phyloP scores from a whole-genome alignment of 116 monocot genomes.

The Phalaenopsis hybrid region DNA sequence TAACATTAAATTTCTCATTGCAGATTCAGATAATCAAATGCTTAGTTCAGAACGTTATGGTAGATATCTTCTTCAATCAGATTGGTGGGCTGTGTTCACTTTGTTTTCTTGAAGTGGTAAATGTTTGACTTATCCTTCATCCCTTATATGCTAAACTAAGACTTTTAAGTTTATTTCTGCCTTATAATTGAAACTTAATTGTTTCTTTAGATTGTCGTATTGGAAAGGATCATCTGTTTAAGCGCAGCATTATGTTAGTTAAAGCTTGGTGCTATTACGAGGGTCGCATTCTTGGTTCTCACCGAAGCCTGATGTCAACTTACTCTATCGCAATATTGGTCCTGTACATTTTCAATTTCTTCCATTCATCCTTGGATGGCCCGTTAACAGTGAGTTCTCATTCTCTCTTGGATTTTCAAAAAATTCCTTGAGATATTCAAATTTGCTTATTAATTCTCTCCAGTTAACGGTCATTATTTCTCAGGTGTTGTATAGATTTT shows the following conservation, averaged over 20 bases:
- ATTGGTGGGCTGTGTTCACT: conserved; percentile 49
- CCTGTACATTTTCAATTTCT: conserved; percentile 62
- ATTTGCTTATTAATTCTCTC: not conserved
- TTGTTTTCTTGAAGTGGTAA: conserved; percentile 52
- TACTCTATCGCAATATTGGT: conserved; percentile 64
- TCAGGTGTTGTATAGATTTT: conserved; percentile 60
- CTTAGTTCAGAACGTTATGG: conserved; percentile 46
- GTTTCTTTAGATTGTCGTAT: conserved; percentile 34
- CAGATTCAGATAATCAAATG: conserved; percentile 59
- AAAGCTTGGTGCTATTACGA: conserved; percentile 82
- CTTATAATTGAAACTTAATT: not conserved
- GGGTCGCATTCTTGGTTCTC: conserved; percentile 69
- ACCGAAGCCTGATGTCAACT: conserved; percentile 63
- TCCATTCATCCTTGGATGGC: conserved; percentile 44
- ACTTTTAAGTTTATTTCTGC: not conserved
- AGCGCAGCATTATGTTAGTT: conserved; percentile 64
- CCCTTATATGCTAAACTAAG: not conserved
- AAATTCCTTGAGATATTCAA: not conserved
- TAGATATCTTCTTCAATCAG: conserved; percentile 63
- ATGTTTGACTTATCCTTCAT: not conserved
- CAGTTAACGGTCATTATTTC: conserved; percentile 10
- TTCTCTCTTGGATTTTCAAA: conserved; percentile 4
- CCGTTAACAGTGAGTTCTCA: conserved; percentile 51
- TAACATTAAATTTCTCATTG: conserved; percentile 1
- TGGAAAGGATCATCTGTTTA: conserved; percentile 66